Base-by-base conservation (phyloP, 2,329 filamentous ascomycete species). In the Fusarium abutilonis region DNA sequence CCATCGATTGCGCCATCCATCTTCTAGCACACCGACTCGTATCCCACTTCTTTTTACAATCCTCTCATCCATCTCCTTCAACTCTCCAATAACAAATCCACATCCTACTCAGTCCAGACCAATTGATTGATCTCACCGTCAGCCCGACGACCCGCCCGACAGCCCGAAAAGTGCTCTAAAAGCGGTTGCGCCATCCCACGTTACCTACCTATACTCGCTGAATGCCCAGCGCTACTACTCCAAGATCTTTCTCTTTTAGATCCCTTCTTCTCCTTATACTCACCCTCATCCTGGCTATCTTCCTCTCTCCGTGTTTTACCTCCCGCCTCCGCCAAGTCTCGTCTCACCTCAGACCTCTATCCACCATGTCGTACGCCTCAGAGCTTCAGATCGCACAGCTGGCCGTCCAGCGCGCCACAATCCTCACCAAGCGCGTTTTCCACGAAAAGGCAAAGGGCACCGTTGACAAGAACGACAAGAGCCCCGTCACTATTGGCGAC, bases 401-500 rank as follows among this genome's bases (percentile, higher is more conserved):
- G 39, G 93, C 93, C 60, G 93, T 97, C 54, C 92, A 96, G 80
- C 87, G 93, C 65, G 93, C 82, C 47, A 72, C 81, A 56, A 77
- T 83, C 66, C 80, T 83, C 51, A 84, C 82, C 64, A 82, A 82
- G 73, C 76, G 77, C 34, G 82, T 84, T 70, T 84, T 84, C 73
- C 76, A 93, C 79, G 90, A 94, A 70, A 95, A 94, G 78, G 90
- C 92, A 70, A 98, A 98, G 80, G 94, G 94, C 69, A 97, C 95
- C 41, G 84, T 97, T 47, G 75, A 77, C 71, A 99, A 99, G 81
- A 89, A 92, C 77, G 95, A 99, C 83, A 92, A 92, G 75, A 97
- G 93, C 9, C 95, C 95, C 66, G 95, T 99, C 71, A 99, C 95
- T 15, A 95, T 98, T 70, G 95, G 94, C 75, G 95, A 99, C 80